These are phyloP conservation scores for Paspalum notatum DNA, from an alignment of 176 grass and related monocot genomes.

Conservation along the genomic window DNA sequence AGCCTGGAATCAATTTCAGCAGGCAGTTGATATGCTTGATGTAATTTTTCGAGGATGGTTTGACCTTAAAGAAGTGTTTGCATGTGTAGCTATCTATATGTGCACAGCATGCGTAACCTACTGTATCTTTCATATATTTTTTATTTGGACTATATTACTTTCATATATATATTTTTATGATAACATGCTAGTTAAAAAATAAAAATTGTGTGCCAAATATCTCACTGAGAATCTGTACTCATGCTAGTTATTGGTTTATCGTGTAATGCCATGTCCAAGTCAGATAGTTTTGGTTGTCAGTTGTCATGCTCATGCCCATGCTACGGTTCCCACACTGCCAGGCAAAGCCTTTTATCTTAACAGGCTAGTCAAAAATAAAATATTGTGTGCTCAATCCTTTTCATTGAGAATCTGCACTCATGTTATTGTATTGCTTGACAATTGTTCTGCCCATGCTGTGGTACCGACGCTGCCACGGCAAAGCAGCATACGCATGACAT, in stretches of 20 bases:
- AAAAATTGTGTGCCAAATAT: slow-evolving; percentile 5
- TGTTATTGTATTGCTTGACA: slow-evolving; percentile 28
- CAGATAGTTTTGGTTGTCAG: not conserved
- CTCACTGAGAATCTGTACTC: not conserved
- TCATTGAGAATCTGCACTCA: not conserved
- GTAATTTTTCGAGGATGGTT: slow-evolving; percentile 8
- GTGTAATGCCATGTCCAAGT: not conserved
- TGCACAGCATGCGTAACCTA: slow-evolving; percentile 9
- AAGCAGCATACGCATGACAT: not conserved
- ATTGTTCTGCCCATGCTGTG: slow-evolving; percentile 7
- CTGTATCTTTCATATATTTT: not conserved
- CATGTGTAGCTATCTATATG: not conserved
- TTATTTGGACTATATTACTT: not conserved
- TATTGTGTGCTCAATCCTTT: slow-evolving; percentile 13
- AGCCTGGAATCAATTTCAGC: slow-evolving; percentile 17
- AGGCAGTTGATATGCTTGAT: slow-evolving; percentile 30
- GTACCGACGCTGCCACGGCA: slow-evolving; percentile 8
- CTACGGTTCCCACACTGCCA: not conserved
- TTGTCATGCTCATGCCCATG: slow-evolving; percentile 12
- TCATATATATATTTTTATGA: not conserved
- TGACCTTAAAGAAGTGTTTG: not conserved
- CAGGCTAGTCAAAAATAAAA: not conserved
- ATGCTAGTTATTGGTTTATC: not conserved
- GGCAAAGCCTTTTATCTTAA: not conserved
- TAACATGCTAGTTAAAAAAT: not conserved